phyloP scores from a whole-genome alignment of 768 basidiomycete species.

The Xerocomus spinulosus region DNA sequence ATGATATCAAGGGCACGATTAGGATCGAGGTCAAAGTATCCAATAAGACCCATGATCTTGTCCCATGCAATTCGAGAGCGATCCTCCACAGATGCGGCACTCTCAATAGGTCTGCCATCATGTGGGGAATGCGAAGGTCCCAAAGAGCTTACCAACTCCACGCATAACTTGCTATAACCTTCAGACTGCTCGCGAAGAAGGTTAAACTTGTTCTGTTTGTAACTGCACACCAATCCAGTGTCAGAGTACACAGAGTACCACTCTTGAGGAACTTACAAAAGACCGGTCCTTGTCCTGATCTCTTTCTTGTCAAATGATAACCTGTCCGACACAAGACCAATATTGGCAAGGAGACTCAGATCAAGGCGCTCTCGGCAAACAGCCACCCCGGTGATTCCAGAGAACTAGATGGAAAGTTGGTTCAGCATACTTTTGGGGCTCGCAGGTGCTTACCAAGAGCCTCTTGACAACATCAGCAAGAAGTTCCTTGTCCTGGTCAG shows the following conservation, averaged over 20 bases:
- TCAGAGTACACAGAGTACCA: background rate
- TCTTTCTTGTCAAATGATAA: constrained; percentile 69
- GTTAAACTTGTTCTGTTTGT: constrained; percentile 98
- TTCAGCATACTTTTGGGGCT: background rate
- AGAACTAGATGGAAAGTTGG: constrained; percentile 39
- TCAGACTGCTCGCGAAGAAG: constrained; percentile 95
- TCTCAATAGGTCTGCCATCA: constrained; percentile 64
- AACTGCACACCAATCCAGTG: constrained; percentile 44
- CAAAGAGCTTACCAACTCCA: constrained; percentile 74
- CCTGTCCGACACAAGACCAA: constrained; percentile 69
- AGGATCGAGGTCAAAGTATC: constrained; percentile 96
- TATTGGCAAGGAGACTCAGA: constrained; percentile 52
- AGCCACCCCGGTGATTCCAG: constrained; percentile 51
- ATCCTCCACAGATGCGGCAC: constrained; percentile 50
- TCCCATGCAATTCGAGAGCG: constrained; percentile 74
- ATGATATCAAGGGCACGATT: constrained; percentile 91
- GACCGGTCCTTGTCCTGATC: constrained; percentile 70
- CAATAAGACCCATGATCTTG: constrained; percentile 82
- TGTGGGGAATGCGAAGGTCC: constrained; percentile 68
- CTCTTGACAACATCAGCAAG: constrained; percentile 55
- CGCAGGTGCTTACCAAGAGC: constrained; percentile 44
- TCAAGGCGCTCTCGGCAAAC: constrained; percentile 77
- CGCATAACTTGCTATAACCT: constrained; percentile 90
- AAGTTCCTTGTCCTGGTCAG: constrained; percentile 60
- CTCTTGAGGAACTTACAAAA: constrained; percentile 56